Evolutionary conservation across 257 asterid species (phyloP).

Genomic region (Thymus mandschuricus): DNA sequence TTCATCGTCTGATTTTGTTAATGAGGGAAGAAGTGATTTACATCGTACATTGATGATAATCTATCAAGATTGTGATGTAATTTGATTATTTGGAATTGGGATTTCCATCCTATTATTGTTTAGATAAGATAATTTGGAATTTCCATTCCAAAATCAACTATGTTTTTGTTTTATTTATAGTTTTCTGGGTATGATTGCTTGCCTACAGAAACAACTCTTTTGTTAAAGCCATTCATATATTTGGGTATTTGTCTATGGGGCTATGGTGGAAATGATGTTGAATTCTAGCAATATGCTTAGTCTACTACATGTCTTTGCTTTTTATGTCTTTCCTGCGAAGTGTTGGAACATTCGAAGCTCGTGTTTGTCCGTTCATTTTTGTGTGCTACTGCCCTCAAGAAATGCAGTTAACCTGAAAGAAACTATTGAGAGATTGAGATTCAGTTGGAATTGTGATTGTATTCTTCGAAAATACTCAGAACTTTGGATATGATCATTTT

Average conservation of each 20-base stretch:
- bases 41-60: not conserved
- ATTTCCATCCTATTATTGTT: not conserved
- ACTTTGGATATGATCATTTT: not conserved
- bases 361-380: not conserved
- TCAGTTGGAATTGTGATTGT: not conserved
- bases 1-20: constrained; percentile 7
- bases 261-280: constrained; percentile 2
- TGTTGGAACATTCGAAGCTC: constrained; percentile 5
- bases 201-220: not conserved
- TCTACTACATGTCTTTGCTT: not conserved
- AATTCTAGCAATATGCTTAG: not conserved
- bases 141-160: too few species aligned
- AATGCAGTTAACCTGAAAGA: not conserved
- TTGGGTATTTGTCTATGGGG: not conserved
- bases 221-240: constrained; percentile 16
- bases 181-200: not conserved
- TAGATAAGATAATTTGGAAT: not conserved
- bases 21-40: constrained; percentile 18
- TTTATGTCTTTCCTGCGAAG: not conserved
- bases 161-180: not conserved
- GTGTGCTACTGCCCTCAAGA: not conserved
- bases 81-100: not conserved
- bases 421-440: not conserved
- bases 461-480: not conserved
- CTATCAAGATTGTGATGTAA: not conserved